These are phyloP conservation scores for Parsonsia alboflavescens DNA, from an alignment of 257 asterid genomes.

Conservation along the genomic window DNA sequence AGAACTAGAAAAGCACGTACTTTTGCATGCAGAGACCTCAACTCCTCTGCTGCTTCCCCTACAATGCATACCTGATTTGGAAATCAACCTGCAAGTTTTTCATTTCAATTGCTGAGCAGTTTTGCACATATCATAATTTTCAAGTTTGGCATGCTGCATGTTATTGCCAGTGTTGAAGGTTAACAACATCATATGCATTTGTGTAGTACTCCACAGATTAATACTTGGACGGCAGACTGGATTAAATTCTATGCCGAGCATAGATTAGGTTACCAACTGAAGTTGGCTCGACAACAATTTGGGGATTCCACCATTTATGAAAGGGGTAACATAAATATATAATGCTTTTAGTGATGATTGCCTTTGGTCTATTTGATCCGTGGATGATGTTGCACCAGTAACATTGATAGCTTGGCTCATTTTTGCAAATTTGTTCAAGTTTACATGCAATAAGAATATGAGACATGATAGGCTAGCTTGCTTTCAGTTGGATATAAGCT, in stretches of 20 bases:
- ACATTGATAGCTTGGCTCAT: not conserved
- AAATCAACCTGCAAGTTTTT: not conserved
- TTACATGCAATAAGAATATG: not conserved
- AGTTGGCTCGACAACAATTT: slow-evolving; percentile 60
- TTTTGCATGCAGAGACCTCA: not conserved
- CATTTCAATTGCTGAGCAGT: too few relatives aligned
- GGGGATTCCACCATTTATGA: slow-evolving; percentile 82
- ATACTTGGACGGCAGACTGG: slow-evolving; percentile 89
- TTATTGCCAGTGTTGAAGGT: not conserved
- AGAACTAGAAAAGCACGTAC: not conserved
- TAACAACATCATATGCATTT: slow-evolving; percentile 15
- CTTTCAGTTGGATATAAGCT: not conserved
- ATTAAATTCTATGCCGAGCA: slow-evolving; percentile 77
- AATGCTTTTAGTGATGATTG: not conserved
- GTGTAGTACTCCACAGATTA: slow-evolving; percentile 93
- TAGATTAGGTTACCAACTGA: slow-evolving; percentile 86
- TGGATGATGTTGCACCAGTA: not conserved
- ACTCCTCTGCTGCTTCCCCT: not conserved
- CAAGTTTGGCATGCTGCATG: not conserved
- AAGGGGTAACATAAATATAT: slow-evolving; percentile 41
- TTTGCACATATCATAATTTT: too few relatives aligned
- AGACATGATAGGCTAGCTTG: not conserved
- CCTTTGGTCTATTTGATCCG: not conserved
- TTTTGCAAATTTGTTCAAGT: not conserved
- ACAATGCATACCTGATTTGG: not conserved